Evolutionary conservation across 192 early-diverging fungal genomes (phyloP).

Genomic region (Dissophora ornata): DNA sequence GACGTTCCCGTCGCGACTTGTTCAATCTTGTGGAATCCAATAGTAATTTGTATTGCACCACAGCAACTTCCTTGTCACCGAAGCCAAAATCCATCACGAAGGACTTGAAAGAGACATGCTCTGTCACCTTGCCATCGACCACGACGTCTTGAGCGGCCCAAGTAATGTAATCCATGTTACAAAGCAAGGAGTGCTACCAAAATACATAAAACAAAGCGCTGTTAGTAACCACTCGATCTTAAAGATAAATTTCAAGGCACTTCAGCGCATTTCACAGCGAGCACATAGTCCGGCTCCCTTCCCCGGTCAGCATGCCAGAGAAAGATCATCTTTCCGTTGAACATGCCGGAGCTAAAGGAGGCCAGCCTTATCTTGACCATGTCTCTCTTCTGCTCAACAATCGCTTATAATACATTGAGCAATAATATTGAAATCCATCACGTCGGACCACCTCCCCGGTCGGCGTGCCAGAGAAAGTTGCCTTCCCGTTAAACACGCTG

Average conservation of each 20-base stretch:
- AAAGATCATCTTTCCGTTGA: constrained; percentile 8
- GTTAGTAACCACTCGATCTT: not conserved
- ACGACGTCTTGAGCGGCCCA: constrained; percentile 1
- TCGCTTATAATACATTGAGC: constrained; percentile 1
- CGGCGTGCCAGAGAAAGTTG: constrained; percentile 10
- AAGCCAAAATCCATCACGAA: constrained; percentile 8
- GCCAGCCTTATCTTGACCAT: constrained; percentile 8
- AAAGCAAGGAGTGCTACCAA: not conserved
- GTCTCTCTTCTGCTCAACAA: constrained; percentile 3
- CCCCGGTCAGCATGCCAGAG: constrained; percentile 13
- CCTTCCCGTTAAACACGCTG: constrained; percentile 10
- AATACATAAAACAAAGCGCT: constrained; percentile 1
- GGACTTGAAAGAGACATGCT: constrained; percentile 8
- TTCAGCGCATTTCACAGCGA: not conserved
- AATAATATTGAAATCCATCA: not conserved
- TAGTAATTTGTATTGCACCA: not conserved
- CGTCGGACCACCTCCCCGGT: constrained; percentile 8
- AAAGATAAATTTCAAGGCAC: too few relatives aligned
- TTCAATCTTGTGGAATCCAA: constrained; percentile 2
- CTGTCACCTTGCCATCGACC: constrained; percentile 2
- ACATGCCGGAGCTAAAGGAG: constrained; percentile 11
- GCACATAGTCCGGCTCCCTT: constrained; percentile 8
- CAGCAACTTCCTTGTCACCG: not conserved
- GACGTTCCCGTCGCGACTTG: constrained; percentile 4
- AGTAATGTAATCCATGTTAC: not conserved